Conservation (phyloP, 768 basidiomycete species). For the Russula lepida region DNA sequence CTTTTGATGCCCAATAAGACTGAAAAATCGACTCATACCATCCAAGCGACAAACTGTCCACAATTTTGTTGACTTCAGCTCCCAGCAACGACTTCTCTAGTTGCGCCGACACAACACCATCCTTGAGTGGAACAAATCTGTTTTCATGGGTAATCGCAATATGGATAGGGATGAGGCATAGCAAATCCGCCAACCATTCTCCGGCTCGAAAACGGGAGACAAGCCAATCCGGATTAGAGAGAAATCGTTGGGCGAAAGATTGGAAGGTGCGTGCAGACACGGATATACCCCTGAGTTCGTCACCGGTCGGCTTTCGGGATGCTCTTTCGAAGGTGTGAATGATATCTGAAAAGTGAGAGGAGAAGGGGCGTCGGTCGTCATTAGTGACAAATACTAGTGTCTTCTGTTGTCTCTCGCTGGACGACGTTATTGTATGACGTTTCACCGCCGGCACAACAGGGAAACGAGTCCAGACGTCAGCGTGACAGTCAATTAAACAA, state of each 20-base stretch:
- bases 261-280: slow-evolving; percentile 30
- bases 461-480: slow-evolving; percentile 12
- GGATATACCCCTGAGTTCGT: slow-evolving; percentile 32
- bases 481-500: slow-evolving; percentile 12
- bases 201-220: slow-evolving; percentile 39
- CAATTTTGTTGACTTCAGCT: slow-evolving; percentile 51
- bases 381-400: slow-evolving; percentile 40
- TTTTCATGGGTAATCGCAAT: slow-evolving; percentile 53
- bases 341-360: slow-evolving; percentile 38
- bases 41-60: slow-evolving; percentile 47
- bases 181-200: slow-evolving; percentile 53
- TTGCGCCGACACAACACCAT: slow-evolving; percentile 43
- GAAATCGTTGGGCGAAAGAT: slow-evolving; percentile 22
- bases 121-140: slow-evolving; percentile 52
- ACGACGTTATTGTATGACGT: slow-evolving; percentile 10
- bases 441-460: slow-evolving; percentile 11
- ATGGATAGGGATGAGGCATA: slow-evolving; percentile 60
- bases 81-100: slow-evolving; percentile 50
- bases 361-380: slow-evolving; percentile 30
- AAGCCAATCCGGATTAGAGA: slow-evolving; percentile 11
- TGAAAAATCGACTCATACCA: slow-evolving; percentile 62
- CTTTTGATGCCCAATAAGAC: slow-evolving; percentile 55
- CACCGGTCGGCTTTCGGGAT: slow-evolving; percentile 46
- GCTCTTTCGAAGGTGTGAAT: slow-evolving; percentile 39
- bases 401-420: slow-evolving; percentile 27